Evolutionary conservation across 139 green algal species (phyloP), one percentile per base, ranked within the genome.

Genomic region (Medakamo hakoo): DNA sequence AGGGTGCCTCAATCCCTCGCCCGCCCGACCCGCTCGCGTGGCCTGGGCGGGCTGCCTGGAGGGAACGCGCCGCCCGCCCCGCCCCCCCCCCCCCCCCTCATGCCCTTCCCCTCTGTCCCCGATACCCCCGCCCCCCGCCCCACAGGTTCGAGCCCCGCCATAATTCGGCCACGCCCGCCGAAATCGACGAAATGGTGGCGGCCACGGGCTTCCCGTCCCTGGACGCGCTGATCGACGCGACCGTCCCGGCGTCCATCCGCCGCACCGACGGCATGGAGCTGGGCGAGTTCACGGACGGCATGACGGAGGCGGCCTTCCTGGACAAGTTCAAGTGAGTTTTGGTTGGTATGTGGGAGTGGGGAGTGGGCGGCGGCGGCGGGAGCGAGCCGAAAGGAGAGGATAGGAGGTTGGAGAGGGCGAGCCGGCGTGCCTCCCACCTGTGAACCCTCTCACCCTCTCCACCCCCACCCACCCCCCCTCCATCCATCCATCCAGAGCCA

Each of bases 111-210:
- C n/a, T n/a, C n/a, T n/a, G n/a, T n/a, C n/a, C n/a, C n/a, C n/a
- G n/a, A n/a, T n/a, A n/a, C n/a, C n/a, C n/a, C n/a, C n/a, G n/a
- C n/a, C 20, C 26, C 4, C 48, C 56, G 28, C 2, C 65, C 29
- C 59, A 48, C 80, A 97, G 87, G 27, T 99, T 99, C 78, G 84
- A 80, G 28, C 88, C 89, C 1, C 78, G 93, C 30, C 93, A 99
- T 74, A 99, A 97, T 86, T 94, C 81, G 71, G 82, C 81, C 58
- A 86, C 67, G 0, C 27, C 77, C 0, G 76, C 69, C 2, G 92
- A 99, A 65, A 65, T 84, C 27, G 57, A 82, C 18, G 78, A 80
- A 9, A 98, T 99, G 93, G 82, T 89, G 3, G 64, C 80, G 62
- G 58, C 70, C 1, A 84, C 77, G 22, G 90, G 90, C 28, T 98